Percentiles rank a stretch among this genome's conserved stretches.
Conservation (phyloP, 305 asterid species). For the Solanum hybrid region DNA sequence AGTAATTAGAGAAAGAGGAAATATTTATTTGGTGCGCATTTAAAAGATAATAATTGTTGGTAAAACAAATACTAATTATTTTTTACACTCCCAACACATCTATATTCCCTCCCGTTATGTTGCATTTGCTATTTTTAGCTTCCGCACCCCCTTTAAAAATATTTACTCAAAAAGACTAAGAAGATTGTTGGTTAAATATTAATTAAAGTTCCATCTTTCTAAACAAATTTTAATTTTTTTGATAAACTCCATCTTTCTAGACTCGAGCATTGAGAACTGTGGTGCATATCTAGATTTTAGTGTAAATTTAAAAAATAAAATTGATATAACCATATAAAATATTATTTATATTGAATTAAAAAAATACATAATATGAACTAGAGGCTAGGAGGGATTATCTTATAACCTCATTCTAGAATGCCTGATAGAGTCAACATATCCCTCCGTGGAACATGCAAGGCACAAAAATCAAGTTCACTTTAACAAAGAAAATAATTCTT, state of each 20-base stretch:
- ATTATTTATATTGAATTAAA: background rate
- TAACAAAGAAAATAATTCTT: background rate
- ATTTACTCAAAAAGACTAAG: background rate
- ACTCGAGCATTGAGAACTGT: background rate
- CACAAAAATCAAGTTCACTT: background rate
- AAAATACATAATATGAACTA: background rate
- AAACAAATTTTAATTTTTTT: too few species aligned
- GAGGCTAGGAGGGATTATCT: background rate
- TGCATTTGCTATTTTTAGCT: background rate
- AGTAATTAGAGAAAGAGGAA: too few species aligned
- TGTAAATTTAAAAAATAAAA: background rate
- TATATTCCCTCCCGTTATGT: background rate
- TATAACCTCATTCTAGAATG: background rate
- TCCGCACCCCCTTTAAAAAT: background rate
- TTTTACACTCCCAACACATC: background rate
- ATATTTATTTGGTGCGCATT: too few species aligned
- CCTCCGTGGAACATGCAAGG: background rate
- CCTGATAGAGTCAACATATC: background rate
- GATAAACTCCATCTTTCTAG: background rate
- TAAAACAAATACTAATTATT: background rate
- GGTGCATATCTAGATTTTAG: background rate
- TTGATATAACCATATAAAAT: background rate
- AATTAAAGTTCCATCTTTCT: background rate
- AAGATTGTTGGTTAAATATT: background rate
- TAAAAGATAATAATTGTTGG: background rate